Conservation (phyloP, 2,329 filamentous ascomycete genomes). For the Neofusicoccum sp. region DNA sequence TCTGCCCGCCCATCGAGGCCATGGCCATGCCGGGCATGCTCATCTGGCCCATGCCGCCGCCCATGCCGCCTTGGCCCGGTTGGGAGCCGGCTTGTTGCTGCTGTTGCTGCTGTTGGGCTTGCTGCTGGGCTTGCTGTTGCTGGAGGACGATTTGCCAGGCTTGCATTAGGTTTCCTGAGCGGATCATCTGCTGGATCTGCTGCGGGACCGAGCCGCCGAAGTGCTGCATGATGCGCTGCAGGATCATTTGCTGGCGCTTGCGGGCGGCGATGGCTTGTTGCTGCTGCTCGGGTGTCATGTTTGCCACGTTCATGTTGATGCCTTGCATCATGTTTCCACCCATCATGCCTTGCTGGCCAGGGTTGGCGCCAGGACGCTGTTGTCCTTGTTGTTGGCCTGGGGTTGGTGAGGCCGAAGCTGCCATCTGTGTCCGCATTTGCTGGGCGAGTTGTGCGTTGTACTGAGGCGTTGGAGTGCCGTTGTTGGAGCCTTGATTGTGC, state of each 20-base stretch:
- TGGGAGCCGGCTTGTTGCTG: slow-evolving; percentile 14
- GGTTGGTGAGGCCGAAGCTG: not conserved
- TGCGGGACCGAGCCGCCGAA: slow-evolving; percentile 23
- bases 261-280: not conserved
- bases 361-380: not conserved
- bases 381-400: slow-evolving; percentile 8
- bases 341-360: slow-evolving; percentile 10
- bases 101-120: slow-evolving; percentile 27
- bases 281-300: slow-evolving; percentile 4
- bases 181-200: slow-evolving; percentile 33
- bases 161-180: not conserved
- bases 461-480: not conserved
- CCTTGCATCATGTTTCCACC: not conserved
- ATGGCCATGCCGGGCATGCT: slow-evolving; percentile 18
- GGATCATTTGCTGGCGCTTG: slow-evolving; percentile 26
- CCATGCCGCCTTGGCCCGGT: slow-evolving; percentile 9
- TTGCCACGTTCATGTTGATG: slow-evolving; percentile 1
- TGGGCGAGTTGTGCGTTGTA: slow-evolving; percentile 14
- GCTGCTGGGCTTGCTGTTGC: slow-evolving; percentile 30
- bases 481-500: slow-evolving; percentile 10
- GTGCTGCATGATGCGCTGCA: slow-evolving; percentile 22
- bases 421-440: slow-evolving; percentile 17
- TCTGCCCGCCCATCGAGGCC: not conserved
- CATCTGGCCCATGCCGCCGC: slow-evolving; percentile 18
- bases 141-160: slow-evolving; percentile 5